Evolutionary conservation across 306 rosid genomes (phyloP).

Genomic region (Rosa lucieae): DNA sequence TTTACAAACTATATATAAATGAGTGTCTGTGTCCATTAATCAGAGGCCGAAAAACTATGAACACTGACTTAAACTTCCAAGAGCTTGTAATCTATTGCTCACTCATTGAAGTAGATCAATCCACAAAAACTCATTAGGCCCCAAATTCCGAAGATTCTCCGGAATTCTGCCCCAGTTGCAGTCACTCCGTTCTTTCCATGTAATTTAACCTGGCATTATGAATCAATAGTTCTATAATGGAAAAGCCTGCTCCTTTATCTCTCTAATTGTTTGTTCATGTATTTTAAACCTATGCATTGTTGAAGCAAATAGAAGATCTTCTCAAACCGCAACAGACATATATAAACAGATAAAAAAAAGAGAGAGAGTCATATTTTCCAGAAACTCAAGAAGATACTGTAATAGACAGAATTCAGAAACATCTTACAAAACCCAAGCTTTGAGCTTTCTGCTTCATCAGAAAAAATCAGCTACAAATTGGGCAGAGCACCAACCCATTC

Average conservation of each 20-base stretch:
- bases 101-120: not conserved
- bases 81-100: not conserved
- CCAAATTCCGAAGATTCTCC: not conserved
- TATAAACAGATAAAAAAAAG: not conserved
- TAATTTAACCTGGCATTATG: not conserved
- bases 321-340: not conserved
- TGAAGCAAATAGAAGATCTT: not conserved
- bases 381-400: conserved; percentile 10
- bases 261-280: not conserved
- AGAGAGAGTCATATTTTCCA: conserved; percentile 5
- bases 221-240: not conserved
- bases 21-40: not conserved
- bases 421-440: conserved; percentile 11
- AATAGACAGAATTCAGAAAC: not conserved
- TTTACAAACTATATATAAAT: not conserved
- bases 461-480: conserved; percentile 55
- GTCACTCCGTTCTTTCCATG: not conserved
- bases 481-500: conserved; percentile 83
- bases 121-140: not conserved
- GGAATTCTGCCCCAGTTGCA: not conserved
- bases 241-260: not conserved
- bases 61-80: not conserved
- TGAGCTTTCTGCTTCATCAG: not conserved
- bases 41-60: not conserved
- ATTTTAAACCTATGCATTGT: not conserved